These are phyloP conservation scores for Cydonia oblonga DNA, from an alignment of 331 rosid species.

Conservation along the genomic window DNA sequence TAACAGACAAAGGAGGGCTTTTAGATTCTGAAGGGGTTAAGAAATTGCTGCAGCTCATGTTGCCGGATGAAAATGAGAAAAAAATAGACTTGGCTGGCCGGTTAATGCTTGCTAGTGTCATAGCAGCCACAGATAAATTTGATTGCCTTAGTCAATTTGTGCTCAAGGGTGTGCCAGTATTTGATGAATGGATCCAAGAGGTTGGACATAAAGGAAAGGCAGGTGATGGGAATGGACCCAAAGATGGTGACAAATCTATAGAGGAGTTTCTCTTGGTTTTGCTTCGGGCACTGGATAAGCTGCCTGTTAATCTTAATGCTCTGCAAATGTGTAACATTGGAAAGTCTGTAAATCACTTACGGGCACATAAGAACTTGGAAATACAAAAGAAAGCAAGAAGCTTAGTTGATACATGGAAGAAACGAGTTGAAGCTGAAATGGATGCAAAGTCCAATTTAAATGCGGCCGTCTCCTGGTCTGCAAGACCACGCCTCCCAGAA, in stretches of 20 bases:
- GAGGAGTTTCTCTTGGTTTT: conserved; percentile 73
- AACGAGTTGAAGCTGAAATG: conserved; percentile 85
- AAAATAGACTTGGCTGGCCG: conserved; percentile 71
- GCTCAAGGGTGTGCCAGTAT: conserved; percentile 59
- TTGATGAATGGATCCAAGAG: conserved; percentile 93
- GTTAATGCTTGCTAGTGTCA: conserved; percentile 58
- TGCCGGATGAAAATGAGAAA: conserved; percentile 51
- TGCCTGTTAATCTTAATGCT: conserved; percentile 78
- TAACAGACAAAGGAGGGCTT: conserved; percentile 81
- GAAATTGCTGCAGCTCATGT: conserved; percentile 72
- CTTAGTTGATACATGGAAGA: conserved; percentile 90
- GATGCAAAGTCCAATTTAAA: conserved; percentile 50
- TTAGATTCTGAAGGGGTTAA: conserved; percentile 66
- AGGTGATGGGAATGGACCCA: conserved; percentile 45
- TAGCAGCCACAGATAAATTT: conserved; percentile 55
- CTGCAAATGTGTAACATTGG: conserved; percentile 77
- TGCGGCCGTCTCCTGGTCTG: conserved; percentile 52
- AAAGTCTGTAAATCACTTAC: conserved; percentile 78
- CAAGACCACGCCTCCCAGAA: conserved; percentile 43
- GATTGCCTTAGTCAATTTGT: conserved; percentile 75
- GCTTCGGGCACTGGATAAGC: conserved; percentile 81
- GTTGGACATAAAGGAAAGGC: conserved; percentile 58
- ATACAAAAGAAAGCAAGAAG: conserved; percentile 81
- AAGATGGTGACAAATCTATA: conserved; percentile 56
- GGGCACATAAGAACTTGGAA: conserved; percentile 64